Base-by-base conservation (phyloP, 805 yeast species). In the Maudiozyma barnettii region DNA sequence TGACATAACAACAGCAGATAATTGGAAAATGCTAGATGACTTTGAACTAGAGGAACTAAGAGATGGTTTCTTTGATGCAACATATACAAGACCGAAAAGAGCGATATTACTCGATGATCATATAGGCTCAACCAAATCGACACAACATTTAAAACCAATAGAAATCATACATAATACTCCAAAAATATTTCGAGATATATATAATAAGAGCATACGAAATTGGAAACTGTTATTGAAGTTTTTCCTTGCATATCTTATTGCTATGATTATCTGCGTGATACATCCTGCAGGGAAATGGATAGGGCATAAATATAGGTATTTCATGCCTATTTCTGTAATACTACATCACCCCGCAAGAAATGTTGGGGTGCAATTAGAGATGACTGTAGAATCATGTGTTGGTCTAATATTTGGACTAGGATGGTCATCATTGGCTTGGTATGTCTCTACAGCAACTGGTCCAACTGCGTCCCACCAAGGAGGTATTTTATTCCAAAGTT, bases 21-120 rank as follows among this genome's bases (percentile, higher is more conserved):
- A 56, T 4, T 55, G 68, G 48, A 65, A 67, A 19, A 55, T 63
- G n/a, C 51, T 71, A 31, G 66, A 65, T 5, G 60, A 61, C 22
- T 69, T 60, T 46, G 67, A 60, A 1, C 45, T 73, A n/a, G 73
- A 71, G 45, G 79, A 75, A 51, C 52, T 71, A 22, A 62, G 79
- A 53, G 71, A 71, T 44, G 77, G 77, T 9, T 74, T 69, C 54
- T 75, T 75, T 49, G 78, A 75, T 52, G 71, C 78, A 1, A 60
- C 66, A 1, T 75, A 64, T 49, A 58, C 65, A 6, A 66, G 66
- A 38, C 59, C 58, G 12, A 55, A 56, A 5, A 45, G 16, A n/a
- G 45, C 29, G 13, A 19, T 30, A 12, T 19, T 40, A 21, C 38
- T 14, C 19, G 19, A 35, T 2, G 31, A 23, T 1, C 6, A 6